Conservation (phyloP, 2,329 filamentous ascomycete species). For the Claviceps monticola region DNA sequence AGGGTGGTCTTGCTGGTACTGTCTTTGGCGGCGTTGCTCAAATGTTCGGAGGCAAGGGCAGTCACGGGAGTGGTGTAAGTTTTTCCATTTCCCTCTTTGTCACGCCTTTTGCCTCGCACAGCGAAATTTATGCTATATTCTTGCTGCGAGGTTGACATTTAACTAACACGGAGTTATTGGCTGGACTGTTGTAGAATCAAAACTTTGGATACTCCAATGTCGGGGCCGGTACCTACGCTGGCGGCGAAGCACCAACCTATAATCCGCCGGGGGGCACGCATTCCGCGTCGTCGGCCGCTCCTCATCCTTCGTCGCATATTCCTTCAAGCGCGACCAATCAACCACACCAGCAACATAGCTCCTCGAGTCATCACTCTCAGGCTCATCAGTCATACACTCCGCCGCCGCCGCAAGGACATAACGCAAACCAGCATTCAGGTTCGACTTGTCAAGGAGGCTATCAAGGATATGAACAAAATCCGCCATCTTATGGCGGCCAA, state of each 20-base stretch:
- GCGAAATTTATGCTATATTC: background rate
- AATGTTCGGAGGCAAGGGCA: constrained; percentile 36
- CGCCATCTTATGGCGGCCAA: constrained; percentile 11
- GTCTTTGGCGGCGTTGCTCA: constrained; percentile 42
- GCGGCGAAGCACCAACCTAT: constrained; percentile 43
- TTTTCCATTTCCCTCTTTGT: background rate
- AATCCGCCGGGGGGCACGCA: constrained; percentile 19
- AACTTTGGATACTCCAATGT: constrained; percentile 51
- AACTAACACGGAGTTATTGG: constrained; percentile 5
- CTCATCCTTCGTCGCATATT: constrained; percentile 11
- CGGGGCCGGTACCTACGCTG: constrained; percentile 42
- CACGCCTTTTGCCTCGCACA: background rate
- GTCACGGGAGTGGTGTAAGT: constrained; percentile 10
- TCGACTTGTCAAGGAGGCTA: constrained; percentile 3
- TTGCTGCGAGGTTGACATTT: background rate
- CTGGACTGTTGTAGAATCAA: constrained; percentile 25
- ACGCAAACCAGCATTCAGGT: constrained; percentile 10
- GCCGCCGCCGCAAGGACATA: constrained; percentile 8
- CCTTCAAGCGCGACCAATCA: constrained; percentile 14
- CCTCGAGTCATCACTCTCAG: constrained; percentile 10
- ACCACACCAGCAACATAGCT: constrained; percentile 14
- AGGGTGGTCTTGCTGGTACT: constrained; percentile 36
- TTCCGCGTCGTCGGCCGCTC: constrained; percentile 11
- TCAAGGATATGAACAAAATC: constrained; percentile 6
- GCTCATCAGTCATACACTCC: constrained; percentile 11